Evolutionary conservation across 257 asterid genomes (phyloP).

Genomic region (Jacaranda copaia): DNA sequence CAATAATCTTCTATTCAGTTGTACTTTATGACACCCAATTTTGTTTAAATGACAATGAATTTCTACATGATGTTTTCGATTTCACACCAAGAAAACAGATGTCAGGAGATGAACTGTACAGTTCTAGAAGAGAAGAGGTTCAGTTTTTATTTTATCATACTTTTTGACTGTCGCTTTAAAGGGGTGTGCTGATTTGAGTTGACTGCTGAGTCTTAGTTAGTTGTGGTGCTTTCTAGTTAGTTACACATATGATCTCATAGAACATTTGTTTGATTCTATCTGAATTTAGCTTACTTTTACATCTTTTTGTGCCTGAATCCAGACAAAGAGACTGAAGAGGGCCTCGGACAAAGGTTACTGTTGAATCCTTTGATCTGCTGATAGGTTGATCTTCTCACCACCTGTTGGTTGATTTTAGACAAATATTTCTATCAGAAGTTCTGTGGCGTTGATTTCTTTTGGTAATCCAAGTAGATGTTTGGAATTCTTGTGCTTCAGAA

Average conservation of each 20-base stretch:
- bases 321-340: slow-evolving; percentile 26
- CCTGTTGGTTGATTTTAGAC: too few species aligned
- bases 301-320: slow-evolving; percentile 35
- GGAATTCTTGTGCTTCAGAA: neutral
- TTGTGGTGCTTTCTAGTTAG: too few species aligned
- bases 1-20: neutral
- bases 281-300: slow-evolving; percentile 28
- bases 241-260: neutral
- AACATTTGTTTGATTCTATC: neutral
- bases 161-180: neutral
- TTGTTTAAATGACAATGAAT: slow-evolving; percentile 37
- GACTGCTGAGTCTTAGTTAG: neutral
- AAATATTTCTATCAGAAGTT: neutral
- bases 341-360: slow-evolving; percentile 11
- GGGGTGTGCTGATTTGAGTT: neutral
- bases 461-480: neutral
- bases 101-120: slow-evolving; percentile 28
- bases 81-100: slow-evolving; percentile 35
- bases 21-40: neutral
- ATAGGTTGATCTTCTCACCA: too few species aligned
- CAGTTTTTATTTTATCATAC: neutral
- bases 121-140: slow-evolving; percentile 43
- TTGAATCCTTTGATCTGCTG: too few species aligned
- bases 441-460: neutral
- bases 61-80: slow-evolving; percentile 45